These are phyloP conservation scores for Porpolomopsis calyptriformis DNA, from an alignment of 768 basidiomycete species.

Conservation along the genomic window DNA sequence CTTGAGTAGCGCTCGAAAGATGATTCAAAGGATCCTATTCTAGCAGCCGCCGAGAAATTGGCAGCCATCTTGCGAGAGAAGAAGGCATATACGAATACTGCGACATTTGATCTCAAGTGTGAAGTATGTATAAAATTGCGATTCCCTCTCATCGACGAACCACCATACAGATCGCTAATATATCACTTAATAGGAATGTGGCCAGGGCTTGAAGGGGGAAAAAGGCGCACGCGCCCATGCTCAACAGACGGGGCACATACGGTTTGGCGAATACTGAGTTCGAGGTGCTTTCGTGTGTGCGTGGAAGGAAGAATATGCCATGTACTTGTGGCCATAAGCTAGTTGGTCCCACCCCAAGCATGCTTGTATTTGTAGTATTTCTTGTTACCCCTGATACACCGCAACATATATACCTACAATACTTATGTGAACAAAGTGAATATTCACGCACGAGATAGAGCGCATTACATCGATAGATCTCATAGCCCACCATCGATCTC, in stretches of 20 bases:
- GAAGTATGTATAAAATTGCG: conserved; percentile 41
- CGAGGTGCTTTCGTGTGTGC: neutral
- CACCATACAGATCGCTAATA: conserved; percentile 2
- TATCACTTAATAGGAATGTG: conserved; percentile 47
- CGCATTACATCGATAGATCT: too few relatives aligned
- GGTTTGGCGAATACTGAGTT: conserved; percentile 67
- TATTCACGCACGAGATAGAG: too few relatives aligned
- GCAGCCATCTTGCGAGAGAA: conserved; percentile 62
- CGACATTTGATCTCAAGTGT: conserved; percentile 85
- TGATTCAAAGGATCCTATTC: conserved; percentile 40
- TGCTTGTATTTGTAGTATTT: too few relatives aligned
- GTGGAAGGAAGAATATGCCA: neutral
- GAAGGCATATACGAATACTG: conserved; percentile 83
- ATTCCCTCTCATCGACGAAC: neutral
- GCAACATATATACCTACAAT: too few relatives aligned
- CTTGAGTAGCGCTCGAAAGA: conserved; percentile 19
- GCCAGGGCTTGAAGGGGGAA: conserved; percentile 82
- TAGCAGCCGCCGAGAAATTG: conserved; percentile 58
- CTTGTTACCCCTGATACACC: too few relatives aligned
- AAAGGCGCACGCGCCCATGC: conserved; percentile 89
- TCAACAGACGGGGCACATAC: conserved; percentile 71
- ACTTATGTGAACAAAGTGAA: too few relatives aligned
- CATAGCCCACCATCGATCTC: conserved; percentile 43
- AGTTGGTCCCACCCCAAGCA: neutral
- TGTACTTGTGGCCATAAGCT: neutral